Evolutionary conservation across 768 basidiomycete species (phyloP).

Genomic region (Kwoniella bestiolae): DNA sequence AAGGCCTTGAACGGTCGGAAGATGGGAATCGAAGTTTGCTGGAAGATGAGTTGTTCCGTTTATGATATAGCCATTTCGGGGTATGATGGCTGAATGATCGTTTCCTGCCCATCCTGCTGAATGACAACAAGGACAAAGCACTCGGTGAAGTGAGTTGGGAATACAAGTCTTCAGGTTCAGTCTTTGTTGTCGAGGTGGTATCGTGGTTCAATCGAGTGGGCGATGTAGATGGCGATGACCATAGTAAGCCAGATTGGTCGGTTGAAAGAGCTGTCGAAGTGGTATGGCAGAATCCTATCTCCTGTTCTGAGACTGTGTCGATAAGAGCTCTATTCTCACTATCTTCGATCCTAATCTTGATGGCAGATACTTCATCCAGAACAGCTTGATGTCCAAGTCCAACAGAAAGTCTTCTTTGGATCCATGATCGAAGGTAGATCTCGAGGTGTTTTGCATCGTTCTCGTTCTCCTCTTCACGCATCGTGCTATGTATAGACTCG

Average conservation of each 20-base stretch:
- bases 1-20: constrained; percentile 3
- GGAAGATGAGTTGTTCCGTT: constrained; percentile 11
- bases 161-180: constrained; percentile 3
- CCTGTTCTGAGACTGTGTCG: not conserved
- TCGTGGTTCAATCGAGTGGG: not conserved
- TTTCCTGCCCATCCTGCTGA: constrained; percentile 18
- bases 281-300: not conserved
- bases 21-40: not conserved
- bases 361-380: not conserved
- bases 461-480: not conserved
- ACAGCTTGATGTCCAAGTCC: constrained; percentile 7
- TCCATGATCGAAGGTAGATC: constrained; percentile 6
- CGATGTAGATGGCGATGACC: constrained; percentile 1
- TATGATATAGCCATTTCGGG: constrained; percentile 17
- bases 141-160: constrained; percentile 4
- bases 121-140: not conserved
- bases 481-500: not conserved
- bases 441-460: not conserved
- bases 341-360: constrained; percentile 2
- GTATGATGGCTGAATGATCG: not conserved
- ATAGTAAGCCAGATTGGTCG: constrained; percentile 20
- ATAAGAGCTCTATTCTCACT: not conserved
- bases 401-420: constrained; percentile 12
- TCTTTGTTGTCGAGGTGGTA: not conserved
- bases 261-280: not conserved